Base-by-base conservation (phyloP, 192 early-diverging fungal species). In the Coemansia sp. region DNA sequence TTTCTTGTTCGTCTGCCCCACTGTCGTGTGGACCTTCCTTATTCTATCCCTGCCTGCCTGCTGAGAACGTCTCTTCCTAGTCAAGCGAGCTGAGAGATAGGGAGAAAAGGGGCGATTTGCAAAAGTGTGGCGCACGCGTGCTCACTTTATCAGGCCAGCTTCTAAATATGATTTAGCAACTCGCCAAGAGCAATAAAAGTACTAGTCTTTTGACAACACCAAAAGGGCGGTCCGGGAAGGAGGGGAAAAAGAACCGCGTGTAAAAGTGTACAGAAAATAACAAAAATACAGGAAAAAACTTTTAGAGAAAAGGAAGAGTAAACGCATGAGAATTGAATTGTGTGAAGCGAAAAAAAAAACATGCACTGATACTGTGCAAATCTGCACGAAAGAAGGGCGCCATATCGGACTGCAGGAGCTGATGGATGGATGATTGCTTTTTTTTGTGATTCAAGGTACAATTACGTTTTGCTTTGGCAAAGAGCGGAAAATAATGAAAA, bases 91-190 rank as follows among this genome's bases (percentile, higher is more conserved):
- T 7, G 20, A 46, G 20, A 46, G 16, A 40, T 1, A 40, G 2
- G 4, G 39, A 40, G 39, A 40, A 4, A 40, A 7, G 20, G 16
- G 43, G 43, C 0, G 16, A 46, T 46, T 20, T 4, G 20, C 7
- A n/a, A 46, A 46, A 46, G 43, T 45, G 43, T 45, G 43, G 43
- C 43, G 43, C 43, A 45, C 43, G 43, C 43, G 43, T 45, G 43
- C 43, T 45, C 5, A 5, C 18, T 18, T 45, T 45, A 21, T 4
- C 43, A 45, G 43, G 13, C 39, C 39, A 13, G 9, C 16, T 40
- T 15, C 39, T 3, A n/a, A n/a, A n/a, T n/a, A n/a, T n/a, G n/a
- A n/a, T n/a, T n/a, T n/a, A n/a, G n/a, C n/a, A n/a, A n/a, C 34
- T 34, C 8, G 15, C 7, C 40, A 42, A 42, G 10, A 4, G 15